A percentile compares a stretch with the other conserved stretches of the same genome.
These are phyloP conservation scores for Xylaria sp. DNA, from an alignment of 2,329 filamentous ascomycete species.

Conservation along the genomic window DNA sequence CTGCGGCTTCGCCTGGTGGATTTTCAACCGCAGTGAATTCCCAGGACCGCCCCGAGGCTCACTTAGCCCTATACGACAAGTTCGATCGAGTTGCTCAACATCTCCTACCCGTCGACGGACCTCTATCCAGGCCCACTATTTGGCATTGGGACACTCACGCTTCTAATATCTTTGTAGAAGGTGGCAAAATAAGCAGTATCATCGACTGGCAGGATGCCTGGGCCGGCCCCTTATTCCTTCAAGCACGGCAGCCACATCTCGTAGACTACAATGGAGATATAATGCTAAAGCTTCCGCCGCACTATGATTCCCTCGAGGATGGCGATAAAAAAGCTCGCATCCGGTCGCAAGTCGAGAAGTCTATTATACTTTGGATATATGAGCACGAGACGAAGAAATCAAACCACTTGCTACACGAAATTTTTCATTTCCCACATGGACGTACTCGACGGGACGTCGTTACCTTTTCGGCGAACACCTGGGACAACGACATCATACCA, in stretches of 20 bases:
- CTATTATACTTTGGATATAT: conserved; percentile 15
- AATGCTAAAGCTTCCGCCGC: conserved; percentile 5
- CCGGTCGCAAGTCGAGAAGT: conserved; percentile 13
- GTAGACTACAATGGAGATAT: conserved; percentile 16
- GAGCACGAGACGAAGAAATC: conserved; percentile 5
- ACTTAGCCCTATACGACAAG: conserved; percentile 20
- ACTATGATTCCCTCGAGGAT: conserved; percentile 16
- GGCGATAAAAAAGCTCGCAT: conserved; percentile 8
- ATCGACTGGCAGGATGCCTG: conserved; percentile 20
- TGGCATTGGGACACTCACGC: conserved; percentile 21
- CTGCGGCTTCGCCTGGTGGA: not conserved
- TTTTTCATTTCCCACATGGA: conserved; percentile 11
- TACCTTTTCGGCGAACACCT: conserved; percentile 11
- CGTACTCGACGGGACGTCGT: not conserved
- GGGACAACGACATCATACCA: conserved; percentile 18
- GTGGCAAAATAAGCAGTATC: conserved; percentile 11
- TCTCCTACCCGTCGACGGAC: conserved; percentile 6
- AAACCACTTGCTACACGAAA: conserved; percentile 13
- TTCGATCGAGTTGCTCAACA: conserved; percentile 20
- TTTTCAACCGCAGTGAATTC: not conserved
- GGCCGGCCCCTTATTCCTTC: conserved; percentile 20
- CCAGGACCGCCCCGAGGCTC: conserved; percentile 13
- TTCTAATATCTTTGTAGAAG: conserved; percentile 17
- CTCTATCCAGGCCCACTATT: conserved; percentile 5
- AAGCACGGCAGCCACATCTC: conserved; percentile 15